A percentile compares a stretch with the other conserved stretches of the same genome.
These are phyloP conservation scores for Chlamydomonas schloesseri DNA, from an alignment of 139 green algal species.

Conservation along the genomic window DNA sequence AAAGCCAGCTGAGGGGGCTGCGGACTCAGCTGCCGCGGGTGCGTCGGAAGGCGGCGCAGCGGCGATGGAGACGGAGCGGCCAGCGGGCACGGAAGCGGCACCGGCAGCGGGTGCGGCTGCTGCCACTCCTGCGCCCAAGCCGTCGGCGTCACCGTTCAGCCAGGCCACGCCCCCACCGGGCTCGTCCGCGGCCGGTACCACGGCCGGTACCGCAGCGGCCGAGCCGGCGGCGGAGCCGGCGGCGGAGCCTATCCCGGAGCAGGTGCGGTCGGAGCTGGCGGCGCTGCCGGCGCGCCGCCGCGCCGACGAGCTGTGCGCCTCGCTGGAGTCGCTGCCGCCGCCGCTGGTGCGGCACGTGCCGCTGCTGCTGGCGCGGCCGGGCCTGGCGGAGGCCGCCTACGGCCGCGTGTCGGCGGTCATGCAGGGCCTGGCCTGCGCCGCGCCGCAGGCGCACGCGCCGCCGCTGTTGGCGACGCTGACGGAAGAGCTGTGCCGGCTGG, in stretches of 20 bases:
- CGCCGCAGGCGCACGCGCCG: conserved; percentile 63
- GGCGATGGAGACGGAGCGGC: conserved; percentile 2
- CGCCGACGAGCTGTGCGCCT: conserved; percentile 30
- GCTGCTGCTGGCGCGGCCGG: conserved; percentile 54
- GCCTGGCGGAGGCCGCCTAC: conserved; percentile 76
- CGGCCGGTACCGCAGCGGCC: too few species aligned
- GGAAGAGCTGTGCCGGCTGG: conserved; percentile 52
- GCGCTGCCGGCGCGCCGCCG: conserved; percentile 21
- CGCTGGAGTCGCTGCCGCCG: conserved; percentile 38
- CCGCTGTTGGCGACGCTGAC: conserved; percentile 72
- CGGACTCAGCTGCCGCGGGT: too few species aligned
- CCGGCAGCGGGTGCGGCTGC: not conserved
- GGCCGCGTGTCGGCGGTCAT: conserved; percentile 63
- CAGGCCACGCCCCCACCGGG: too few species aligned
- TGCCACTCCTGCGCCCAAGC: too few species aligned
- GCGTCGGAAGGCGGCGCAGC: not conserved
- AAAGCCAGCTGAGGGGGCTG: not conserved
- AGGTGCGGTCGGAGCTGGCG: not conserved
- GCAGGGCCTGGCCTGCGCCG: conserved; percentile 71
- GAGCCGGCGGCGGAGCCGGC: not conserved
- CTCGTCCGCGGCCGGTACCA: too few species aligned
- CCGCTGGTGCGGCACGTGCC: conserved; percentile 62
- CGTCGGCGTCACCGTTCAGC: too few species aligned
- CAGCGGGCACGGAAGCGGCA: not conserved
- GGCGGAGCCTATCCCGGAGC: not conserved